Conservation (phyloP, 306 rosid genomes). For the Sphenostylis stenocarpa region DNA sequence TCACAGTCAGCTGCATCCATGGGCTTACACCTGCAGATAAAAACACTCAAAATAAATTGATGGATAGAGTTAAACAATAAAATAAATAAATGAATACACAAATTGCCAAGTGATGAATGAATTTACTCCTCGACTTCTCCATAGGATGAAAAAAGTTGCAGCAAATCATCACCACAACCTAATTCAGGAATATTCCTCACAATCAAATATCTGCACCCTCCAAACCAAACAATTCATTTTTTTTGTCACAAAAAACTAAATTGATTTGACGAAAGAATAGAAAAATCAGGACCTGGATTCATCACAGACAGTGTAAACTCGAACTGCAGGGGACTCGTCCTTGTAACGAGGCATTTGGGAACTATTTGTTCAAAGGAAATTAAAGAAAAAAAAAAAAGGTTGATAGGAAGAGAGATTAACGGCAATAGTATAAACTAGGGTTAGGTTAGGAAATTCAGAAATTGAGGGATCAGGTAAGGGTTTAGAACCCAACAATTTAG, state of each 20-base stretch:
- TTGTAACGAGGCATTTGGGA: slow-evolving; percentile 65
- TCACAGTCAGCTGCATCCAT: slow-evolving; percentile 95
- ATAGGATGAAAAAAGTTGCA: slow-evolving; percentile 63
- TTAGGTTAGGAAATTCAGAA: neutral
- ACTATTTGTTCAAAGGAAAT: neutral
- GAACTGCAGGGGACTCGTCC: slow-evolving; percentile 69
- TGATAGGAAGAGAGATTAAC: neutral
- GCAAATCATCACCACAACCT: slow-evolving; percentile 83
- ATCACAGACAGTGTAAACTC: slow-evolving; percentile 80
- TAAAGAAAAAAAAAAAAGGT: neutral
- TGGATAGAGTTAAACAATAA: neutral
- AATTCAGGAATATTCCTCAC: slow-evolving; percentile 83
- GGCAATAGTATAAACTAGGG: neutral
- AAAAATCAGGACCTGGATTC: slow-evolving; percentile 64
- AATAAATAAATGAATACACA: neutral
- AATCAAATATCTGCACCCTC: slow-evolving; percentile 65
- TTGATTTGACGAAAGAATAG: neutral
- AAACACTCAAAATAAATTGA: neutral
- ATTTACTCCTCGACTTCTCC: slow-evolving; percentile 83
- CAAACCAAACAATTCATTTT: neutral
- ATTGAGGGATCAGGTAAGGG: neutral
- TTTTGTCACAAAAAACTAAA: neutral
- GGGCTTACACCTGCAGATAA: slow-evolving; percentile 64
- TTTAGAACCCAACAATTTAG: neutral
- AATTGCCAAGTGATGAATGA: neutral